Percentiles rank a stretch among this genome's conserved stretches.
Conservation (phyloP, 192 early-diverging fungal genomes). For the Spizellomyces punctatus region DNA sequence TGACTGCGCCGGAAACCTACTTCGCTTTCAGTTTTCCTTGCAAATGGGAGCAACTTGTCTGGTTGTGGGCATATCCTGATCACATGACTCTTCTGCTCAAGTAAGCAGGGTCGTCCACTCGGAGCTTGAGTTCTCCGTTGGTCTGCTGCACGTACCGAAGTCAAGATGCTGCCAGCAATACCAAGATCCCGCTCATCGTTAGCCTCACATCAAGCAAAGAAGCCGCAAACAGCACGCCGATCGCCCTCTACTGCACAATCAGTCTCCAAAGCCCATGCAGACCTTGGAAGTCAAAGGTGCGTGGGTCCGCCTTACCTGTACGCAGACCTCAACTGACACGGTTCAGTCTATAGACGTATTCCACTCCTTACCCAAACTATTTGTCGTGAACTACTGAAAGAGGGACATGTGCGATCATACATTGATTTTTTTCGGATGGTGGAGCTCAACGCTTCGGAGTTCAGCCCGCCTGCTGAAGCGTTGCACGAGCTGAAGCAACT, state of each 20-base stretch:
- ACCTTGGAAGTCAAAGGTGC: too few species aligned
- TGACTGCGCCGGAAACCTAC: too few species aligned
- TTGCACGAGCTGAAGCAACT: slow-evolving; percentile 37
- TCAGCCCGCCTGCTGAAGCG: slow-evolving; percentile 2
- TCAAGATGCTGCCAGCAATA: background rate
- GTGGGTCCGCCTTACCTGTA: too few species aligned
- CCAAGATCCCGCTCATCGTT: background rate
- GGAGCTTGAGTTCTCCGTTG: too few species aligned
- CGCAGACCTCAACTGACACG: background rate
- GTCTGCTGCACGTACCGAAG: too few species aligned
- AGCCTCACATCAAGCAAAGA: background rate
- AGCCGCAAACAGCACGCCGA: too few species aligned
- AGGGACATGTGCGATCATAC: slow-evolving; percentile 46
- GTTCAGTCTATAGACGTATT: background rate
- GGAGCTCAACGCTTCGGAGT: background rate
- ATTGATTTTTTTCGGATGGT: slow-evolving; percentile 50
- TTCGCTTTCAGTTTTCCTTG: background rate
- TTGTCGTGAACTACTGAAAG: slow-evolving; percentile 45
- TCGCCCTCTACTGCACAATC: too few species aligned
- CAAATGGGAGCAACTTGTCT: background rate
- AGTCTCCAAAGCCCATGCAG: too few species aligned
- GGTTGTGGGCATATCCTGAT: background rate
- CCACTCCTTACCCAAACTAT: slow-evolving; percentile 30
- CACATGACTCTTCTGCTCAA: background rate
- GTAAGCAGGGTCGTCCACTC: background rate